These are phyloP conservation scores for Asterochloris sp. DNA, from an alignment of 139 green algal genomes.

Conservation along the genomic window DNA sequence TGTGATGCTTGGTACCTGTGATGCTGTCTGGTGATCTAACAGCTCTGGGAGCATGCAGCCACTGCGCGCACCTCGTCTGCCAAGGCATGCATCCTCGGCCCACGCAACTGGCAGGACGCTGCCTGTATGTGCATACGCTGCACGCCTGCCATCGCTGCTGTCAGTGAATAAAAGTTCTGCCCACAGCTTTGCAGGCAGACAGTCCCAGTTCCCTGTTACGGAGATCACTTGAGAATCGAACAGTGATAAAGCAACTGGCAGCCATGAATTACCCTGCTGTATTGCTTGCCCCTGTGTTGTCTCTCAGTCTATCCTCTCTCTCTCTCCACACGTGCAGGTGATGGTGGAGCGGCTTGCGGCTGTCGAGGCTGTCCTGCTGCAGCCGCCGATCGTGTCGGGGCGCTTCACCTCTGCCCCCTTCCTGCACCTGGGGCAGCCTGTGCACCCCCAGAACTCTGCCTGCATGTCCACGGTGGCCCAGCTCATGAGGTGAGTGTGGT, in stretches of 20 bases:
- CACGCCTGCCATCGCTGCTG: not conserved
- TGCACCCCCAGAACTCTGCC: not conserved
- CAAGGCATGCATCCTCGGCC: too few relatives aligned
- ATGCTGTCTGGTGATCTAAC: too few relatives aligned
- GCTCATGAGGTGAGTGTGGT: too few relatives aligned
- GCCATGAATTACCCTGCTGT: not conserved
- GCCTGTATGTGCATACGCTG: not conserved
- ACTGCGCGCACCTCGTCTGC: not conserved
- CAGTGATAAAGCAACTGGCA: not conserved
- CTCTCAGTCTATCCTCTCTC: not conserved
- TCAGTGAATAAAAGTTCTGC: too few relatives aligned
- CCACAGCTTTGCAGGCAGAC: not conserved
- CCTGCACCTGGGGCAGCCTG: conserved; percentile 2
- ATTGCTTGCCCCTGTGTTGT: not conserved
- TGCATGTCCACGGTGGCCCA: too few relatives aligned
- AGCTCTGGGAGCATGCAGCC: not conserved
- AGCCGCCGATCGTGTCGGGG: conserved; percentile 14
- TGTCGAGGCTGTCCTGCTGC: conserved; percentile 12
- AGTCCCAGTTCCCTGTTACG: not conserved
- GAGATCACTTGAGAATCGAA: not conserved
- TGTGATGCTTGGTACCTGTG: not conserved
- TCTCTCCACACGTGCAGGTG: conserved; percentile 1
- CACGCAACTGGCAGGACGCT: not conserved
- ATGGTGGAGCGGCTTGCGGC: conserved; percentile 18
- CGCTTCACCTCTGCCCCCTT: conserved; percentile 19